These are phyloP conservation scores for Protostelium mycophagum DNA, from an alignment of 78 protist species.

Conservation along the genomic window DNA sequence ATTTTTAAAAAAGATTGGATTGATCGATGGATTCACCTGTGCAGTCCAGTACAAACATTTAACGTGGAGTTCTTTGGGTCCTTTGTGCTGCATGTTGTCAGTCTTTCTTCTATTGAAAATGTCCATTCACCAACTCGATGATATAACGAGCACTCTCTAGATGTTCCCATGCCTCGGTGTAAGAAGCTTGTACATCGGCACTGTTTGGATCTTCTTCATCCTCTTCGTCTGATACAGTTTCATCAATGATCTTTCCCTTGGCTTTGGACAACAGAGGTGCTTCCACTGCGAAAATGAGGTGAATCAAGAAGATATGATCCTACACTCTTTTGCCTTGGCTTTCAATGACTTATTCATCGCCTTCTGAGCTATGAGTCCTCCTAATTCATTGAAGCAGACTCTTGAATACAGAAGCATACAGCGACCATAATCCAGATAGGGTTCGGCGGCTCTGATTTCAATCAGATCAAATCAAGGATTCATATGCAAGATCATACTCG, in stretches of 20 bases:
- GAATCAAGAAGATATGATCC: not conserved
- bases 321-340: not conserved
- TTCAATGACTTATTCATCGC: not conserved
- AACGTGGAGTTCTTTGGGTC: not conserved
- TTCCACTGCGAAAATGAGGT: not conserved
- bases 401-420: not conserved
- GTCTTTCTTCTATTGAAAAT: not conserved
- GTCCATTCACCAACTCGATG: not conserved
- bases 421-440: not conserved
- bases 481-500: not conserved
- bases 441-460: not conserved
- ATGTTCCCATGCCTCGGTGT: not conserved
- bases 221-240: not conserved
- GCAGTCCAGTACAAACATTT: not conserved
- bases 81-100: not conserved
- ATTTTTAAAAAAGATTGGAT: not conserved
- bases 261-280: not conserved
- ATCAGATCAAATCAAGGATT: not conserved
- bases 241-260: not conserved
- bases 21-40: not conserved
- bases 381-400: not conserved
- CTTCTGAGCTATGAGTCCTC: not conserved
- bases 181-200: not conserved
- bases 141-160: not conserved
- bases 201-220: not conserved